A percentile compares a stretch with the other conserved stretches of the same genome.
Conservation (phyloP, 2,329 filamentous ascomycete species). For the Pseudogymnoascus sp. region DNA sequence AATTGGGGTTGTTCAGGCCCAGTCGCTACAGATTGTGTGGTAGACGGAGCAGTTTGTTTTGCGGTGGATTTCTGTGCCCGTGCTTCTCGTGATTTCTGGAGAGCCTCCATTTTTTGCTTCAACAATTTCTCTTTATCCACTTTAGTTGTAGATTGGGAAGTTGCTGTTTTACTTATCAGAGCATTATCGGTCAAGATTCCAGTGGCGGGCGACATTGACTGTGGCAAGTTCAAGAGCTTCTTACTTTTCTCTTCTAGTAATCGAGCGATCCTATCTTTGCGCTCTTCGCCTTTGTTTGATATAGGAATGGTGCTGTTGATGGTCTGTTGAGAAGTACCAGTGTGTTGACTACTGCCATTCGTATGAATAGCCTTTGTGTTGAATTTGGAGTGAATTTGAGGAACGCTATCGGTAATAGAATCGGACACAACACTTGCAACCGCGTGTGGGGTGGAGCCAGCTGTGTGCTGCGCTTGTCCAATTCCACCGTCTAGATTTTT, state of each 20-base stretch:
- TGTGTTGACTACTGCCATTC: neutral
- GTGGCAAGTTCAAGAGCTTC: conserved; percentile 32
- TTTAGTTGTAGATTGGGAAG: conserved; percentile 30
- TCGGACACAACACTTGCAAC: neutral
- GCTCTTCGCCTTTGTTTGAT: conserved; percentile 42
- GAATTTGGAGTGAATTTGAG: conserved; percentile 3
- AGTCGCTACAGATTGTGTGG: neutral
- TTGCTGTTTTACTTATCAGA: conserved; percentile 10
- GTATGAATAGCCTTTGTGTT: neutral
- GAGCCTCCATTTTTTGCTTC: conserved; percentile 68
- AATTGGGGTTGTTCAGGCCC: neutral
- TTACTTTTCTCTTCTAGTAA: conserved; percentile 64
- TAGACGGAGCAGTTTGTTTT: conserved; percentile 19
- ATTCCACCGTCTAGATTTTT: neutral
- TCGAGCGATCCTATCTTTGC: conserved; percentile 68
- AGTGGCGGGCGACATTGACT: neutral
- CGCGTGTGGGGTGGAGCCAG: neutral
- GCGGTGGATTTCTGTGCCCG: conserved; percentile 32
- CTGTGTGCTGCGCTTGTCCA: neutral
- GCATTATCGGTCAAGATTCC: conserved; percentile 16
- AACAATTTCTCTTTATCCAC: conserved; percentile 65
- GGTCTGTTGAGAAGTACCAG: neutral
- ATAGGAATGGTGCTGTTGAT: neutral
- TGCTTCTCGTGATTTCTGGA: conserved; percentile 50
- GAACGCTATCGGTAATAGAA: neutral